Conservation (phyloP, 495 filamentous ascomycete species). For the Penicillium lagena region DNA sequence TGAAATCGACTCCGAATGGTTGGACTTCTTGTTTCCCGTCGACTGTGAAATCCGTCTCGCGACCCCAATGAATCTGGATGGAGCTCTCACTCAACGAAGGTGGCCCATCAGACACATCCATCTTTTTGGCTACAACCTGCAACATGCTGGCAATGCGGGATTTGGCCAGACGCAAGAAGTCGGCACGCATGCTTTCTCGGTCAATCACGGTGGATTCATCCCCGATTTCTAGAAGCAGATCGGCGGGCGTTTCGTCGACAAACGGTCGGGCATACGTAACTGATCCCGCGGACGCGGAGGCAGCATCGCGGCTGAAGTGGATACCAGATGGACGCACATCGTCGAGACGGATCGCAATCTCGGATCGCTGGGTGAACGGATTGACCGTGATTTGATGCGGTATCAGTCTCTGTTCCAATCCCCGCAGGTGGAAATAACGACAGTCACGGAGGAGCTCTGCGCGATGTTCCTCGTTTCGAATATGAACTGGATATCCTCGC, state of each 20-base stretch:
- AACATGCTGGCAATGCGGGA: slow-evolving; percentile 65
- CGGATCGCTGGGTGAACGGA: slow-evolving; percentile 53
- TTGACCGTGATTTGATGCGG: slow-evolving; percentile 75
- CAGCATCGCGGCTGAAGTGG: slow-evolving; percentile 47
- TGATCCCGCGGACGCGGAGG: slow-evolving; percentile 42
- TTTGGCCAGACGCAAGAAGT: slow-evolving; percentile 66
- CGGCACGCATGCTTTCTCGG: slow-evolving; percentile 47
- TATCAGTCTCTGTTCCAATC: slow-evolving; percentile 82
- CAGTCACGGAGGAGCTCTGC: slow-evolving; percentile 77
- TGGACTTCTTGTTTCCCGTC: slow-evolving; percentile 46
- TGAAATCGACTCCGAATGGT: slow-evolving; percentile 1
- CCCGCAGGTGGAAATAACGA: slow-evolving; percentile 88
- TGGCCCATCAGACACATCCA: slow-evolving; percentile 49
- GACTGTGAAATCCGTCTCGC: slow-evolving; percentile 64
- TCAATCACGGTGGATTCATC: slow-evolving; percentile 62
- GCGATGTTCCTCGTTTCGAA: slow-evolving; percentile 73
- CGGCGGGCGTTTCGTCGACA: slow-evolving; percentile 63
- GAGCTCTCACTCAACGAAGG: slow-evolving; percentile 3
- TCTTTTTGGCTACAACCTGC: slow-evolving; percentile 74
- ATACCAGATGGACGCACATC: slow-evolving; percentile 84
- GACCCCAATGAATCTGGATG: slow-evolving; percentile 59
- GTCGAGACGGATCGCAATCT: slow-evolving; percentile 77
- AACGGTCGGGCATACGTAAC: slow-evolving; percentile 80
- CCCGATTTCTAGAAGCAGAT: slow-evolving; percentile 76
- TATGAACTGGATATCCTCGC: slow-evolving; percentile 78